phyloP scores from a whole-genome alignment of 2,329 filamentous ascomycete species.

The Rutstroemia sydowiana region DNA sequence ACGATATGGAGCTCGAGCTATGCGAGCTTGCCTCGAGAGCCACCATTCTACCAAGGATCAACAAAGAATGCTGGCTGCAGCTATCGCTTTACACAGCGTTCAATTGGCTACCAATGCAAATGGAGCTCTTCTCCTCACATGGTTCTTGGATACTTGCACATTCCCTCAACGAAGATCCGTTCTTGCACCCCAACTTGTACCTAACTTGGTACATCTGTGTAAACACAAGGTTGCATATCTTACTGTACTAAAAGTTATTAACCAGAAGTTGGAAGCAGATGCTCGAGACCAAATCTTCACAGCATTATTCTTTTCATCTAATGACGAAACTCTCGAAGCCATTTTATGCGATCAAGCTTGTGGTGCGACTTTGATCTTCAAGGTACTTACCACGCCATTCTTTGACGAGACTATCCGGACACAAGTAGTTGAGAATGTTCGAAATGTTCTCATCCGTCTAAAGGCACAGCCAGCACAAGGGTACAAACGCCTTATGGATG shows the following conservation, averaged over 20 bases:
- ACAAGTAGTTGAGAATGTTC: constrained; percentile 87
- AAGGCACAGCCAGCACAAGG: constrained; percentile 92
- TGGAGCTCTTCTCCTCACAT: constrained; percentile 85
- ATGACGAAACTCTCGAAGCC: constrained; percentile 79
- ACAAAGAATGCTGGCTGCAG: constrained; percentile 87
- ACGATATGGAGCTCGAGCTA: constrained; percentile 87
- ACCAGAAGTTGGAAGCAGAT: constrained; percentile 90
- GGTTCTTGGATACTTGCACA: constrained; percentile 97
- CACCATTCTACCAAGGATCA: constrained; percentile 93
- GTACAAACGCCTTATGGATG: constrained; percentile 98
- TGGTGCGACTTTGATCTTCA: constrained; percentile 94
- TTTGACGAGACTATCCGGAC: constrained; percentile 85
- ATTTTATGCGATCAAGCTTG: constrained; percentile 89
- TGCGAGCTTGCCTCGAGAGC: constrained; percentile 94
- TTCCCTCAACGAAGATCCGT: constrained; percentile 89
- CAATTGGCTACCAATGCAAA: constrained; percentile 95
- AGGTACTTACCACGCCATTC: constrained; percentile 94
- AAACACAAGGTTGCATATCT: constrained; percentile 98
- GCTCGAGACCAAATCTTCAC: constrained; percentile 84
- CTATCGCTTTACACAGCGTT: constrained; percentile 93
- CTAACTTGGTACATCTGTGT: constrained; percentile 88
- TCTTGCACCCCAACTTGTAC: constrained; percentile 82
- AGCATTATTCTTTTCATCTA: constrained; percentile 84
- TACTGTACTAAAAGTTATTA: constrained; percentile 96
- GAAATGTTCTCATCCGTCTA: constrained; percentile 78